Base-by-base conservation (phyloP, 108 stramenopile species). In the Fragilaria radians region DNA sequence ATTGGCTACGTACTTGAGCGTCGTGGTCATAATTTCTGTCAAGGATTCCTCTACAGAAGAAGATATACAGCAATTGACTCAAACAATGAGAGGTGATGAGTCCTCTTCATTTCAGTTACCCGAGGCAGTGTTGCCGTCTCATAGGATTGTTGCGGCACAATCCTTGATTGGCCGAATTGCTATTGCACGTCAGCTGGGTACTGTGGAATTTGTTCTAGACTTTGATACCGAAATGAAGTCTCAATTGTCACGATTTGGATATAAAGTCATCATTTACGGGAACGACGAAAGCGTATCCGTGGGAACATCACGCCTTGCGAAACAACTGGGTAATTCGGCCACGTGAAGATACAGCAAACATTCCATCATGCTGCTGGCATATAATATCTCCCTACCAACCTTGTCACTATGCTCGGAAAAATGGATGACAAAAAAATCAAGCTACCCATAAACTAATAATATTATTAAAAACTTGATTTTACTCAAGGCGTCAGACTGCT, bases 241-340 rank as follows among this genome's bases (percentile, higher is more conserved):
- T 18, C 52, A 69, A 51, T 57, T 75, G 60, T 25, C 34, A 46
- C 63, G 65, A 23, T 75, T 75, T 52, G 74, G 74, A 18, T 69
- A 47, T 31, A 32, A 46, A 23, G 67, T 68, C 3, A 28, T 54
- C 17, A 4, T 55, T 27, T 68, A 68, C 52, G 52, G n/a, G n/a
- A n/a, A n/a, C n/a, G n/a, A n/a, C n/a, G n/a, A n/a, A n/a, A n/a
- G n/a, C n/a, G n/a, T n/a, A n/a, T n/a, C n/a, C n/a, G n/a, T n/a
- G n/a, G n/a, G n/a, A n/a, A n/a, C n/a, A n/a, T n/a, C n/a, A n/a
- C n/a, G n/a, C n/a, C n/a, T n/a, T n/a, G n/a, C n/a, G n/a, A n/a
- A n/a, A n/a, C n/a, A n/a, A n/a, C n/a, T n/a, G n/a, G n/a, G n/a
- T n/a, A n/a, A n/a, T n/a, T n/a, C n/a, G n/a, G n/a, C n/a, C n/a